A percentile compares a stretch with the other conserved stretches of the same genome.
Evolutionary conservation across 164 flowering plant genomes (phyloP).

Genomic region (Houttuynia cordata): DNA sequence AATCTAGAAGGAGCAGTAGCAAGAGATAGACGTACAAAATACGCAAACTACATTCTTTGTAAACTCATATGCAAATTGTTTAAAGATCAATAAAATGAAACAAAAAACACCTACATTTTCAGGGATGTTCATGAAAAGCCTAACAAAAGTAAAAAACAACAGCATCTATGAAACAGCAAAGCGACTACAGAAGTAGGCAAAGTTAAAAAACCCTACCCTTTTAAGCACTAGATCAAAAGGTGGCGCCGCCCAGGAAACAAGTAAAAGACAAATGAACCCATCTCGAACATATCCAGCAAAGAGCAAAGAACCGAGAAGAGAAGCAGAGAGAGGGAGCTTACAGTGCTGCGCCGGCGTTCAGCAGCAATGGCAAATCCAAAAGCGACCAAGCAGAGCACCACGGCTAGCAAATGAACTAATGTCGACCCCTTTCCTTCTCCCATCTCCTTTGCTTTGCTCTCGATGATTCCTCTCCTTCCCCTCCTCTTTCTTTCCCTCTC

Average conservation of each 20-base stretch:
- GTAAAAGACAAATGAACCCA: background rate
- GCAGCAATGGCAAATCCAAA: constrained; percentile 96
- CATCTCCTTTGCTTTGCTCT: constrained; percentile 13
- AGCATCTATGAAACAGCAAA: background rate
- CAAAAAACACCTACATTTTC: background rate
- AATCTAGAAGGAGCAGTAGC: no score
- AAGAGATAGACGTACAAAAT: no score
- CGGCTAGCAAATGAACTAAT: constrained; percentile 54
- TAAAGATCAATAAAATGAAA: no score
- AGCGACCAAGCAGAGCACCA: constrained; percentile 65
- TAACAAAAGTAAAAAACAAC: background rate
- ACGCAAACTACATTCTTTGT: no score
- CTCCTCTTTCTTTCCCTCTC: no score
- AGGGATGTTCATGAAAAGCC: background rate
- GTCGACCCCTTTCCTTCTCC: constrained; percentile 61
- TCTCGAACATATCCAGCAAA: background rate
- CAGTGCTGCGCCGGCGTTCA: constrained; percentile 75
- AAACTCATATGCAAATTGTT: no score
- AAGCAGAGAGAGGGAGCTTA: constrained; percentile 22
- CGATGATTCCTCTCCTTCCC: constrained; percentile 2
- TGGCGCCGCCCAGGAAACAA: no score
- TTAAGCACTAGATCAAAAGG: background rate
- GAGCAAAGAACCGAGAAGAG: background rate
- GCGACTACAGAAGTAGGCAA: background rate
- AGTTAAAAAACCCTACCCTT: constrained; percentile 5